Conservation (phyloP, 371 early-diverging fungal species). For the Mortierella sp. region DNA sequence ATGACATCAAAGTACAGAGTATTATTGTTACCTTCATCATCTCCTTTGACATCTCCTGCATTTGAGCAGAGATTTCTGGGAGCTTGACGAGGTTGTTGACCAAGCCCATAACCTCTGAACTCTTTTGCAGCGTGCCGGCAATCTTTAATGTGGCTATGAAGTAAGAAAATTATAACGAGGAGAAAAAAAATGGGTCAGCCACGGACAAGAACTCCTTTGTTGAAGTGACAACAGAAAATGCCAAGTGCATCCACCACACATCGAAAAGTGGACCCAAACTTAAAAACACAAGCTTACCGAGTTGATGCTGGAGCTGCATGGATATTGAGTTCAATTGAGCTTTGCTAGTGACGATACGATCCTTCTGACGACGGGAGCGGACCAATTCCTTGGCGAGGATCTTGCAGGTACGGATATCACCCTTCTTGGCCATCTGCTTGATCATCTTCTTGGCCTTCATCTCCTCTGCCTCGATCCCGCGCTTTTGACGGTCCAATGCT, state of each 20-base stretch:
- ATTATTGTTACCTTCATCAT: slow-evolving; percentile 86
- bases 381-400: slow-evolving; percentile 91
- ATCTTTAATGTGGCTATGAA: slow-evolving; percentile 85
- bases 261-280: background rate
- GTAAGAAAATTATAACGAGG: background rate
- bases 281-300: slow-evolving; percentile 65
- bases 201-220: background rate
- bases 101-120: slow-evolving; percentile 91
- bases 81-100: slow-evolving; percentile 89
- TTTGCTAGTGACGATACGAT: slow-evolving; percentile 88
- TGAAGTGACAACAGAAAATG: background rate
- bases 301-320: slow-evolving; percentile 93
- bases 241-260: background rate
- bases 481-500: slow-evolving; percentile 88
- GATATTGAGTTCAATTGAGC: slow-evolving; percentile 94
- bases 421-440: slow-evolving; percentile 91
- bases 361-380: slow-evolving; percentile 83
- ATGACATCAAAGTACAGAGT: background rate
- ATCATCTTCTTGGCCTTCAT: slow-evolving; percentile 83
- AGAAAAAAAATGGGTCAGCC: background rate
- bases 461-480: slow-evolving; percentile 87
- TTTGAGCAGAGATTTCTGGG: slow-evolving; percentile 85
- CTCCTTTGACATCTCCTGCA: slow-evolving; percentile 95
- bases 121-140: slow-evolving; percentile 90
- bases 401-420: slow-evolving; percentile 83